These are phyloP conservation scores for Thamnidium elegans DNA, from an alignment of 192 early-diverging fungal genomes.

Conservation along the genomic window DNA sequence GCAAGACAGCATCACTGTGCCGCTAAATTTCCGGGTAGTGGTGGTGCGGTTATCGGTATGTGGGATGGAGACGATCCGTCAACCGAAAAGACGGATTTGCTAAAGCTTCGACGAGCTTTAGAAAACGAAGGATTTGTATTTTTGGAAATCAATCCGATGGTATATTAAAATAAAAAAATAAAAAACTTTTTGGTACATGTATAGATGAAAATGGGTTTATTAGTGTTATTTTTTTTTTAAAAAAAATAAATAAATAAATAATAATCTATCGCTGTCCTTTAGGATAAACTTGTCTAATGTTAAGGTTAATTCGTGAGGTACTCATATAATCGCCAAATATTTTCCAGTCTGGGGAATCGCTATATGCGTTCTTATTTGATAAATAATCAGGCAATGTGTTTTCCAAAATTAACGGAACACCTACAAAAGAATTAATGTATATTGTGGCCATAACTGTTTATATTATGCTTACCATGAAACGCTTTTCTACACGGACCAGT, in stretches of 20 bases:
- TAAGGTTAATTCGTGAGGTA: conserved; percentile 82
- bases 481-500: conserved; percentile 69
- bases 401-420: conserved; percentile 29
- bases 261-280: not conserved
- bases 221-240: no score
- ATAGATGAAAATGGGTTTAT: no score
- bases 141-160: conserved; percentile 24
- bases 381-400: conserved; percentile 22
- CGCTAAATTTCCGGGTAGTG: conserved; percentile 59
- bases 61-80: conserved; percentile 33
- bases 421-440: not conserved
- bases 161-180: not conserved
- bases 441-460: not conserved
- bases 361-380: not conserved
- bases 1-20: conserved; percentile 43
- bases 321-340: conserved; percentile 67
- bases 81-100: conserved; percentile 11
- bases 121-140: conserved; percentile 45
- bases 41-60: conserved; percentile 60
- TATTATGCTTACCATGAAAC: conserved; percentile 69
- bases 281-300: conserved; percentile 77
- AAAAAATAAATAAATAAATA: no score
- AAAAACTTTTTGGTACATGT: no score
- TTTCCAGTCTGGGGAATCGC: conserved; percentile 48
- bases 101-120: conserved; percentile 30